These are phyloP conservation scores for Solanum bukasovii DNA, from an alignment of 257 asterid genomes.

Conservation along the genomic window DNA sequence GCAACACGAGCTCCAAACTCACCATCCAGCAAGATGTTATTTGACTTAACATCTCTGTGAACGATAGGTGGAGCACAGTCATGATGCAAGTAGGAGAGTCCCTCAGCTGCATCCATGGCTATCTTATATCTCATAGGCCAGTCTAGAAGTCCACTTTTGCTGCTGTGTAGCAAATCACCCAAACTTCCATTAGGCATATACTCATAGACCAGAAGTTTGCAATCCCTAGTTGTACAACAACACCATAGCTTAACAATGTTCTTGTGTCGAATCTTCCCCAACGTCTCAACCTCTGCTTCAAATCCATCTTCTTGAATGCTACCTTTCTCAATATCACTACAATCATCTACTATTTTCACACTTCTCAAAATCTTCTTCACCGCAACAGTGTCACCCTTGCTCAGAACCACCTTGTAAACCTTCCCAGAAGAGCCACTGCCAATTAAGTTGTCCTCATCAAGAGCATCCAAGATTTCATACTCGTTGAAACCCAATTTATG, in stretches of 20 bases:
- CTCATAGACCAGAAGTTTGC: slow-evolving; percentile 89
- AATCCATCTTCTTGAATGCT: slow-evolving; percentile 39
- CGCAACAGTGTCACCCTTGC: slow-evolving; percentile 71
- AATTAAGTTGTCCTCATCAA: slow-evolving; percentile 87
- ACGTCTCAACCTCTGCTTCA: slow-evolving; percentile 73
- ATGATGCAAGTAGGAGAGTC: slow-evolving; percentile 85
- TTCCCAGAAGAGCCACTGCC: slow-evolving; percentile 91
- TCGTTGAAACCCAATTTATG: slow-evolving; percentile 83
- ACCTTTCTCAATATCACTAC: slow-evolving; percentile 61
- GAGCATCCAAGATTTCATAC: slow-evolving; percentile 63
- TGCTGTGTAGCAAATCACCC: slow-evolving; percentile 84
- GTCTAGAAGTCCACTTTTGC: slow-evolving; percentile 60
- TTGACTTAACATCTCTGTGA: slow-evolving; percentile 87
- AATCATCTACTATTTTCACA: slow-evolving; percentile 35
- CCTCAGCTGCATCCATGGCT: slow-evolving; percentile 89
- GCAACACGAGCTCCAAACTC: slow-evolving; percentile 87
- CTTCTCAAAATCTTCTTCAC: slow-evolving; percentile 84
- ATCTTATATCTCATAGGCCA: slow-evolving; percentile 86
- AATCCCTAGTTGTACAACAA: slow-evolving; percentile 60
- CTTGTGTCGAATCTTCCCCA: slow-evolving; percentile 92
- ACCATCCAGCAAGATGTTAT: slow-evolving; percentile 69
- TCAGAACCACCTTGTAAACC: slow-evolving; percentile 87
- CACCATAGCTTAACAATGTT: slow-evolving; percentile 92
- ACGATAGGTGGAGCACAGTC: slow-evolving; percentile 83
- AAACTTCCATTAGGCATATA: slow-evolving; percentile 95